These are phyloP conservation scores for Epichloe typhina DNA, from an alignment of 2,329 filamentous ascomycete species.

Conservation along the genomic window DNA sequence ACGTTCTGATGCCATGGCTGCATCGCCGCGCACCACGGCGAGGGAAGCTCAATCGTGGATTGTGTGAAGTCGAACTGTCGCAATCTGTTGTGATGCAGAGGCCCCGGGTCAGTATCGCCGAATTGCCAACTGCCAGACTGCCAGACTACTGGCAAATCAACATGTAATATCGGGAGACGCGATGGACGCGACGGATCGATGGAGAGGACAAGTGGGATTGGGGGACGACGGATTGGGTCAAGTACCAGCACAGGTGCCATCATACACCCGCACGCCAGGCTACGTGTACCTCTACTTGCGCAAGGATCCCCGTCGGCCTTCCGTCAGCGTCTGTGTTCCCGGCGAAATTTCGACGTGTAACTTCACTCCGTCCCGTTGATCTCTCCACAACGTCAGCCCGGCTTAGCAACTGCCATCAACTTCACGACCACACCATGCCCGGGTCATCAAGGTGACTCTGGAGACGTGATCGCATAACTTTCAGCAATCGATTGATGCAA, in stretches of 20 bases:
- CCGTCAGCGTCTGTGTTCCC: constrained; percentile 11
- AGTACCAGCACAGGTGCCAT: constrained; percentile 10
- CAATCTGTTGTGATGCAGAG: no score
- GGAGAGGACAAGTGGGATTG: constrained; percentile 7
- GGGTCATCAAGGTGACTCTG: constrained; percentile 30
- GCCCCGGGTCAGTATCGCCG: no score
- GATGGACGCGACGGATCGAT: constrained; percentile 11
- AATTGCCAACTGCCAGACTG: no score
- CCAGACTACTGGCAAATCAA: neutral
- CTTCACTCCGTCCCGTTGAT: constrained; percentile 20
- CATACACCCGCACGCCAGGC: no score
- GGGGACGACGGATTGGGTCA: constrained; percentile 5
- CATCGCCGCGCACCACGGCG: constrained; percentile 26
- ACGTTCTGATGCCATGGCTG: constrained; percentile 49
- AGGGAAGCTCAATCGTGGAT: neutral
- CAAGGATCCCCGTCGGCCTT: neutral
- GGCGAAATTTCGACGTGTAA: constrained; percentile 16
- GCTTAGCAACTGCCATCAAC: constrained; percentile 25
- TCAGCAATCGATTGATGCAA: constrained; percentile 25
- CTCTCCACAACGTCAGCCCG: constrained; percentile 14
- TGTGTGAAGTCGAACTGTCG: no score
- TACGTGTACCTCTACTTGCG: neutral
- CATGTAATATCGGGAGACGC: constrained; percentile 10
- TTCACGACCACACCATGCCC: constrained; percentile 25
- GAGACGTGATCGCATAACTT: constrained; percentile 28